A percentile compares a stretch with the other conserved stretches of the same genome.
These are phyloP conservation scores for Aspergillus carlsbadensis DNA, from an alignment of 495 filamentous ascomycete genomes.

Conservation along the genomic window DNA sequence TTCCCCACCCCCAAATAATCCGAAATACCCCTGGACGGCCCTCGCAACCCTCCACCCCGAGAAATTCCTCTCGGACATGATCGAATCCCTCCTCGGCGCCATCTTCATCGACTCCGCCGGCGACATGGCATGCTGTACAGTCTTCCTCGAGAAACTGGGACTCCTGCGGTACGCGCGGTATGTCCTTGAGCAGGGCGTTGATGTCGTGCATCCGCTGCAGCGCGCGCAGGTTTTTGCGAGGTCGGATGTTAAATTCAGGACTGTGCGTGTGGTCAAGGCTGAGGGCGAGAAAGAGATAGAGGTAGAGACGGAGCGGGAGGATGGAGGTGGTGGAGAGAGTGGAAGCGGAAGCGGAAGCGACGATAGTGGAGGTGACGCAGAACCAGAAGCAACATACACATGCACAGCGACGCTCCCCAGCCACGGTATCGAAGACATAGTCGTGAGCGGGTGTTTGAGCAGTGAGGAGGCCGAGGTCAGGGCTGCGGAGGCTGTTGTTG, in stretches of 20 bases:
- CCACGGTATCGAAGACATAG: constrained; percentile 4
- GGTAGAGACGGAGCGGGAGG: background rate
- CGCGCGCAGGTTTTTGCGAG: constrained; percentile 59
- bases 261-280: background rate
- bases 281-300: too few relatives aligned
- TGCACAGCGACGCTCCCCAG: constrained; percentile 3
- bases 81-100: constrained; percentile 81
- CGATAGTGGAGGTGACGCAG: constrained; percentile 7
- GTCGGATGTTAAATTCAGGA: constrained; percentile 9
- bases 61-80: constrained; percentile 84
- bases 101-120: constrained; percentile 79
- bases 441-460: constrained; percentile 20
- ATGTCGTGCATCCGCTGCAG: constrained; percentile 74
- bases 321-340: background rate
- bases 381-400: background rate
- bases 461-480: constrained; percentile 30
- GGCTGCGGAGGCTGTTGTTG: constrained; percentile 23
- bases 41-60: constrained; percentile 64
- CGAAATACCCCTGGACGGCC: constrained; percentile 71
- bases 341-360: background rate
- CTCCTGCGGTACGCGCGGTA: constrained; percentile 62
- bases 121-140: constrained; percentile 51
- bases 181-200: constrained; percentile 57
- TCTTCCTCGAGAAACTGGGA: constrained; percentile 62
- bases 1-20: constrained; percentile 48